A percentile compares a stretch with the other conserved stretches of the same genome.
Conservation (phyloP, 164 flowering plant genomes). For the Chloranthus sessilifolius region DNA sequence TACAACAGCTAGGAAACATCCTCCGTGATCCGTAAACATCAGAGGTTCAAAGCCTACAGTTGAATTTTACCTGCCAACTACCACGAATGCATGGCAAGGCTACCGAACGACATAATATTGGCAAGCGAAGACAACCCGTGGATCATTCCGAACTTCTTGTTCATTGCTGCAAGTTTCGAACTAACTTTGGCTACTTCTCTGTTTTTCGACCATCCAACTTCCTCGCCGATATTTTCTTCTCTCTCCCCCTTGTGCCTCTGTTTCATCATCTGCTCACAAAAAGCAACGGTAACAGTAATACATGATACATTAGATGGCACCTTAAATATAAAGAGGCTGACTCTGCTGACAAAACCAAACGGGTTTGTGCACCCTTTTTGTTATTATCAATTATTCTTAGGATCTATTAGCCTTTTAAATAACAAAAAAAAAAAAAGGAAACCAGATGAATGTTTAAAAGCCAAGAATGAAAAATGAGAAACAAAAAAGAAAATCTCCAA, state of each 20-base stretch:
- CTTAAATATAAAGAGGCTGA: no score
- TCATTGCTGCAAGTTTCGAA: constrained; percentile 86
- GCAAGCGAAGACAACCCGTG: constrained; percentile 90
- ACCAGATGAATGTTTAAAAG: no score
- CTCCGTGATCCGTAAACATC: not conserved
- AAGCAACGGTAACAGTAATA: no score
- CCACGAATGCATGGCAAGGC: constrained; percentile 93
- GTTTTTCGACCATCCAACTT: constrained; percentile 86
- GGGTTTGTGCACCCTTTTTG: no score
- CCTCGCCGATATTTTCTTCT: constrained; percentile 77
- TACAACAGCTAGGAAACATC: not conserved
- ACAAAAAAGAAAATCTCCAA: no score
- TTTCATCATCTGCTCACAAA: constrained; percentile 72
- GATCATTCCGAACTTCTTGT: constrained; percentile 97
- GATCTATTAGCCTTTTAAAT: no score
- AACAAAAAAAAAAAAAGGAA: no score
- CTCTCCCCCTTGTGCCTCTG: constrained; percentile 90
- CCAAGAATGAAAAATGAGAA: no score
- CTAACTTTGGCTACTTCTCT: constrained; percentile 60
- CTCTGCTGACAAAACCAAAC: no score
- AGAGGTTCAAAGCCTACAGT: no score
- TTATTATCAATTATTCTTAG: no score
- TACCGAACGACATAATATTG: constrained; percentile 72
- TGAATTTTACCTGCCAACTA: constrained; percentile 76
- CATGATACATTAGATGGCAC: no score